Conservation (phyloP, 257 asterid genomes). For the Scutellaria galericulata region DNA sequence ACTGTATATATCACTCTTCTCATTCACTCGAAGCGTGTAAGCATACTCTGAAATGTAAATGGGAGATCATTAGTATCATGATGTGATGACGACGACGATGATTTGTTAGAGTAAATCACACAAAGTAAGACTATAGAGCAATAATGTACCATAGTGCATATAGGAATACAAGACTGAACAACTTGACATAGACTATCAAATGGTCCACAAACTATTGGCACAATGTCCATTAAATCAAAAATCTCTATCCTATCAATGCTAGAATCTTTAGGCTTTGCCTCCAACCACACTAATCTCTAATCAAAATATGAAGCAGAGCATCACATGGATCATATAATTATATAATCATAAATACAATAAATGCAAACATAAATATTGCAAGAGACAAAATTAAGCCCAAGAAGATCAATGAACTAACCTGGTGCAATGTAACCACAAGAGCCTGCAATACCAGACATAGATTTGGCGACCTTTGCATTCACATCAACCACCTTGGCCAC, state of each 20-base stretch:
- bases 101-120: background rate
- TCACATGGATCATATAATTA: background rate
- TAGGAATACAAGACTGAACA: too few relatives aligned
- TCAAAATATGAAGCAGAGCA: background rate
- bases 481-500: conserved; percentile 84
- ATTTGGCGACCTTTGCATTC: conserved; percentile 60
- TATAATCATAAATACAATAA: background rate
- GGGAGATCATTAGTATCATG: conserved; percentile 11
- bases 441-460: conserved; percentile 99
- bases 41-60: conserved; percentile 70
- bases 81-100: too few relatives aligned
- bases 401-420: conserved; percentile 48
- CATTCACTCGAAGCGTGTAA: conserved; percentile 89
- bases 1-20: conserved; percentile 94
- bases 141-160: too few relatives aligned
- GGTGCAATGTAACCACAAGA: conserved; percentile 99
- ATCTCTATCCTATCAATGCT: background rate
- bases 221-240: background rate
- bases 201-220: too few relatives aligned
- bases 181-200: too few relatives aligned
- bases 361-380: conserved; percentile 5
- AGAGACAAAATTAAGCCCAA: background rate
- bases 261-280: background rate
- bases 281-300: background rate
- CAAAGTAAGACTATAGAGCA: background rate